A percentile compares a stretch with the other conserved stretches of the same genome.
These are phyloP conservation scores for Diplodia seriata DNA, from an alignment of 2,329 filamentous ascomycete genomes.

Conservation along the genomic window DNA sequence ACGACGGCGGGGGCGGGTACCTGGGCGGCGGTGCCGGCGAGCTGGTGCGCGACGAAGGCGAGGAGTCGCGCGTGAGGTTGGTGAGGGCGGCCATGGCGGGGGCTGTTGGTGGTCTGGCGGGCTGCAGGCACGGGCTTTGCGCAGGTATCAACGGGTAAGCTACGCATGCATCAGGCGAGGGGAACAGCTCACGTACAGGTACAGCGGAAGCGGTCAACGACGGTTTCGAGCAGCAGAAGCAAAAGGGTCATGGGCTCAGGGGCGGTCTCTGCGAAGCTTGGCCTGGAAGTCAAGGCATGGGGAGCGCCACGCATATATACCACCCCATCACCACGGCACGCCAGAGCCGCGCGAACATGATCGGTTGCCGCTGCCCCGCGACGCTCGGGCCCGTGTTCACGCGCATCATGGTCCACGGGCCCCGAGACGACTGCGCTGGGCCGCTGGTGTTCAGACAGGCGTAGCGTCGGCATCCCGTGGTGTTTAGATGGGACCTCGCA, in stretches of 20 bases:
- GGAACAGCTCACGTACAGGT: neutral
- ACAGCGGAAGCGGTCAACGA: neutral
- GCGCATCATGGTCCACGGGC: neutral
- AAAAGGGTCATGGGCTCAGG: neutral
- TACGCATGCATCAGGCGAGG: neutral
- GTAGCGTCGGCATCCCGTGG: constrained; percentile 9
- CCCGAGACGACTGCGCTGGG: neutral
- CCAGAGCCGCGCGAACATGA: neutral
- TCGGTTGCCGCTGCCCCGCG: constrained; percentile 4
- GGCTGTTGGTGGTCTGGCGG: neutral
- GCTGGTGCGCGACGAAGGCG: constrained; percentile 12
- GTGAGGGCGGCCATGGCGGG: constrained; percentile 11
- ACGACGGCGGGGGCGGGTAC: constrained; percentile 22
- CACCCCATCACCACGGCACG: neutral
- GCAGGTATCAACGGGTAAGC: constrained; percentile 12
- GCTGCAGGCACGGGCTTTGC: neutral
- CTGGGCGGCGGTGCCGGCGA: constrained; percentile 12
- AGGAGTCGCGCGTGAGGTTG: constrained; percentile 8
- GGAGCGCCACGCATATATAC: constrained; percentile 14
- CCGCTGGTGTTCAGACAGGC: neutral
- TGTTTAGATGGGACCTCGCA: neutral
- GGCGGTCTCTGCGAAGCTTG: constrained; percentile 5
- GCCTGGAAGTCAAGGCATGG: neutral
- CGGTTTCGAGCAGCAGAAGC: no score
- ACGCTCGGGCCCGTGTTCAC: constrained; percentile 6